Conservation (phyloP, 1,284 basidiomycete species). For the Ceratorhiza oryzae-sativae region DNA sequence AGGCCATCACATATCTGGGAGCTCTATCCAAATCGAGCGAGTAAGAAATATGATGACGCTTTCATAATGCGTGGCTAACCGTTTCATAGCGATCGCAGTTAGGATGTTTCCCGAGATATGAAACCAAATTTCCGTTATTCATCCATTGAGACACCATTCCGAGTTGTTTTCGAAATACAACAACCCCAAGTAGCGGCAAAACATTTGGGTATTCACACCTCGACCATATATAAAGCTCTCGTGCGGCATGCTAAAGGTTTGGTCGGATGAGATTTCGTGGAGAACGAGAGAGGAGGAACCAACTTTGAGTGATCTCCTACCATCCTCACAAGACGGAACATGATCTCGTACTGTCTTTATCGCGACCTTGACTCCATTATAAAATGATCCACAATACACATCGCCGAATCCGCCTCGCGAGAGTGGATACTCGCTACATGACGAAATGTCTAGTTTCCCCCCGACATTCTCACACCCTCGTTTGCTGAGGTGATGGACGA, state of each 20-base stretch:
- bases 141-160: slow-evolving; percentile 30
- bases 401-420: slow-evolving; percentile 1
- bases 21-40: background rate
- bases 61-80: background rate
- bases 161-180: background rate
- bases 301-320: background rate
- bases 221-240: slow-evolving; percentile 13
- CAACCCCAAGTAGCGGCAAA: background rate
- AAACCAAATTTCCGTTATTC: background rate
- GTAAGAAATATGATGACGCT: no score
- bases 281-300: background rate
- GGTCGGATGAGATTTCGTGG: background rate
- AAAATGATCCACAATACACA: background rate
- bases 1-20: slow-evolving; percentile 5
- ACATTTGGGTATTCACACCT: slow-evolving; percentile 10
- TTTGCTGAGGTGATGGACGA: background rate
- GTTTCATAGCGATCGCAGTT: background rate
- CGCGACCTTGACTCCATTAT: background rate
- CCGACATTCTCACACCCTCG: slow-evolving; percentile 2
- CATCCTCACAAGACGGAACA: background rate
- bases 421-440: background rate
- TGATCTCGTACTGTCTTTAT: background rate
- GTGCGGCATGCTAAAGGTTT: background rate
- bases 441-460: background rate
- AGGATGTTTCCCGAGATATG: background rate